A percentile compares a stretch with the other conserved stretches of the same genome.
phyloP scores from a whole-genome alignment of 2,329 filamentous ascomycete species.

The Dothidotthia symphoricarpi region DNA sequence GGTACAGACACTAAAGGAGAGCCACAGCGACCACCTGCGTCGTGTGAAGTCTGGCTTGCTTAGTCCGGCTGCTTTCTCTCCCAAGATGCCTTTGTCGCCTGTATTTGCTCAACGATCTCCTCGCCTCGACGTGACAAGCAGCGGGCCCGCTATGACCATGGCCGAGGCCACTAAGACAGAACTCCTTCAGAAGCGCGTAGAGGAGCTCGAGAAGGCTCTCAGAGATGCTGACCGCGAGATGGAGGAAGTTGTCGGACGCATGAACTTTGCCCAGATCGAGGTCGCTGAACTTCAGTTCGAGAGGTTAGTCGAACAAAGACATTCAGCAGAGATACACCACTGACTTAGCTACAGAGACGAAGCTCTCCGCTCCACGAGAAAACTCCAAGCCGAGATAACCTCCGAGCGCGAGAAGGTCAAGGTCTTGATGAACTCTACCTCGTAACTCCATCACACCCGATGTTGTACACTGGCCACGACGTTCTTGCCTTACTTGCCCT shows the following conservation, averaged over 20 bases:
- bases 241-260: slow-evolving; percentile 77
- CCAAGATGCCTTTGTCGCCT: slow-evolving; percentile 62
- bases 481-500: slow-evolving; percentile 9
- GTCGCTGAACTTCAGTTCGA: slow-evolving; percentile 75
- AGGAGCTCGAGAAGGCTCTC: slow-evolving; percentile 80
- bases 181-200: slow-evolving; percentile 72
- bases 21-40: slow-evolving; percentile 72
- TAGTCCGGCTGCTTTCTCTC: slow-evolving; percentile 52
- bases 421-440: slow-evolving; percentile 43
- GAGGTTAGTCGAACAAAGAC: slow-evolving; percentile 42
- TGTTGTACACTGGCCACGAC: slow-evolving; percentile 17
- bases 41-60: slow-evolving; percentile 61
- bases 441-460: slow-evolving; percentile 15
- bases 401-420: slow-evolving; percentile 62
- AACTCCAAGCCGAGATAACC: slow-evolving; percentile 66
- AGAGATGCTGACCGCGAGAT: slow-evolving; percentile 75
- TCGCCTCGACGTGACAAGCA: slow-evolving; percentile 60
- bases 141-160: slow-evolving; percentile 58
- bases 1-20: slow-evolving; percentile 70
- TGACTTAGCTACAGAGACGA: slow-evolving; percentile 56
- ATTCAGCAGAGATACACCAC: slow-evolving; percentile 1
- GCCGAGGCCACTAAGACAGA: slow-evolving; percentile 72
- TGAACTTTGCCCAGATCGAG: slow-evolving; percentile 81
- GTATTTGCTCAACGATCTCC: slow-evolving; percentile 61
- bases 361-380: slow-evolving; percentile 68